These are phyloP conservation scores for Plasmodium vivax DNA, from an alignment of 169 alveolate species.

Conservation along the genomic window DNA sequence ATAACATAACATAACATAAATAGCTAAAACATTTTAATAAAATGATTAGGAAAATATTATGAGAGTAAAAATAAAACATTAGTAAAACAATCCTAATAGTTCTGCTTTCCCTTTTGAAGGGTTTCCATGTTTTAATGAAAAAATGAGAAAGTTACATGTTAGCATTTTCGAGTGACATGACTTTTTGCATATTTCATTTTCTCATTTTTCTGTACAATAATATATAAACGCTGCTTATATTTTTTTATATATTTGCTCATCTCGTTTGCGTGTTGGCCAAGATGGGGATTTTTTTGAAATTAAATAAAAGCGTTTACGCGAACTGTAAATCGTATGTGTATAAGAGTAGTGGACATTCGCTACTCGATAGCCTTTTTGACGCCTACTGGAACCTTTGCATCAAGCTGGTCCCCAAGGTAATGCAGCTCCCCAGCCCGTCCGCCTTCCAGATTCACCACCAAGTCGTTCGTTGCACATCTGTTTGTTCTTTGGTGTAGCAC, in stretches of 20 bases:
- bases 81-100: neutral
- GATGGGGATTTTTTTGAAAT: slow-evolving; percentile 53
- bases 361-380: slow-evolving; percentile 51
- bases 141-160: slow-evolving; percentile 5
- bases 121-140: slow-evolving; percentile 1
- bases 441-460: neutral
- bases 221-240: neutral
- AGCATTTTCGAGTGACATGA: slow-evolving; percentile 5
- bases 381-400: slow-evolving; percentile 64
- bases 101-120: neutral
- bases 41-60: slow-evolving; percentile 9
- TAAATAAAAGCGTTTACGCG: slow-evolving; percentile 55
- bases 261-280: neutral
- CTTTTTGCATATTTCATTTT: neutral
- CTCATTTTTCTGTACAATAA: slow-evolving; percentile 13
- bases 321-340: slow-evolving; percentile 69
- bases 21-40: neutral
- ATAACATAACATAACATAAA: neutral
- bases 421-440: neutral
- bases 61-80: neutral
- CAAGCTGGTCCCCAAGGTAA: slow-evolving; percentile 58
- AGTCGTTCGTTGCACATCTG: neutral
- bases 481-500: neutral
- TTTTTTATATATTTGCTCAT: neutral
- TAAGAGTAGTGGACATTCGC: slow-evolving; percentile 52